Percentiles rank a stretch among this genome's conserved stretches.
phyloP scores from a whole-genome alignment of 176 grass and related monocot species.

The Oropetium thomaeum region DNA sequence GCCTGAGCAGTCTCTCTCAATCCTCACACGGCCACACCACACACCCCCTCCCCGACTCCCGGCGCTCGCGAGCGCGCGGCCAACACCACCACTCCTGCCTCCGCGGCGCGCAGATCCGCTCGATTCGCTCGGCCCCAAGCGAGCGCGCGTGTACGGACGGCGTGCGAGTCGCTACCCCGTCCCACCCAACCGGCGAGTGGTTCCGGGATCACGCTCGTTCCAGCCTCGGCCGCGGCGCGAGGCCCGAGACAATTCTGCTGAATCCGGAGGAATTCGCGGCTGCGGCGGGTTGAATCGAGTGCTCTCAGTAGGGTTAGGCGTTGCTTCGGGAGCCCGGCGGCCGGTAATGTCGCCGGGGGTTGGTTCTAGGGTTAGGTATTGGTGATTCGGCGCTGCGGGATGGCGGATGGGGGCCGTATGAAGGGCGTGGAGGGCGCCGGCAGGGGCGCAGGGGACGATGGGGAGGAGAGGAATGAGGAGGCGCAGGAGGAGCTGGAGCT shows the following conservation, averaged over 20 bases:
- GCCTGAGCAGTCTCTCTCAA: constrained; percentile 11
- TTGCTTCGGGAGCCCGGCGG: neutral
- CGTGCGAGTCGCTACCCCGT: neutral
- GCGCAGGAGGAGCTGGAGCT: constrained; percentile 45
- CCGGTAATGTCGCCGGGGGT: constrained; percentile 13
- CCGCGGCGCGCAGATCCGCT: constrained; percentile 39
- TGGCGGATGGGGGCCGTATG: constrained; percentile 66
- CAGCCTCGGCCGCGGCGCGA: neutral
- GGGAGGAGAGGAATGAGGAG: constrained; percentile 35
- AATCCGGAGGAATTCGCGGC: constrained; percentile 31
- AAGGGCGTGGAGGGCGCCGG: constrained; percentile 58
- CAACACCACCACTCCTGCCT: neutral
- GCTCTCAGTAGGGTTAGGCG: neutral
- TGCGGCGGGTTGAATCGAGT: neutral
- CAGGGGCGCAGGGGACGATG: constrained; percentile 16
- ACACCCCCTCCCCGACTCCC: neutral
- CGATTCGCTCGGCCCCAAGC: neutral
- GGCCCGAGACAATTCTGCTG: neutral
- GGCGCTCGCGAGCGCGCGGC: constrained; percentile 31
- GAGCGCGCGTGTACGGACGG: constrained; percentile 23
- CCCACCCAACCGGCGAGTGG: neutral
- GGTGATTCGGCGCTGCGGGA: constrained; percentile 20
- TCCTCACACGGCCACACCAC: too few species aligned
- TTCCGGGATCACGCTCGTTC: constrained; percentile 2
- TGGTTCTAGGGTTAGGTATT: constrained; percentile 46